These are phyloP conservation scores for Aspergillus diversus DNA, from an alignment of 495 filamentous ascomycete species.

Conservation along the genomic window DNA sequence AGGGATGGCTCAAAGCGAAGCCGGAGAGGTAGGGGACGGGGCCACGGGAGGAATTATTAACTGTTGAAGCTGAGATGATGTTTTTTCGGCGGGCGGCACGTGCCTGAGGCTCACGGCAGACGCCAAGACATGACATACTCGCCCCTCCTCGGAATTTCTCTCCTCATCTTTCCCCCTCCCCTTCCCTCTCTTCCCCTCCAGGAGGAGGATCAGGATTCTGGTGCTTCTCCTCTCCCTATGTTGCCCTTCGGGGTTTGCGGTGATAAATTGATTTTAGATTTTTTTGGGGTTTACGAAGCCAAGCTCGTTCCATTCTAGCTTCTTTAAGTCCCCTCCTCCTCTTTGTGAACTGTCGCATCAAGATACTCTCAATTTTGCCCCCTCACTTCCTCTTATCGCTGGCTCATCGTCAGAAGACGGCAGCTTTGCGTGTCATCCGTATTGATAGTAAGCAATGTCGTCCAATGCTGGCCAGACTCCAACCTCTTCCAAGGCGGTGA, in stretches of 20 bases:
- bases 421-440: conserved; percentile 8
- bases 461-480: conserved; percentile 48
- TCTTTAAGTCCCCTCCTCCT: neutral
- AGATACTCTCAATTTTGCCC: neutral
- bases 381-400: neutral
- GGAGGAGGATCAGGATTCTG: conserved; percentile 26
- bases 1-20: neutral
- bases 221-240: conserved; percentile 22
- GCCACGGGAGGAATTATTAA: neutral
- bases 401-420: conserved; percentile 11
- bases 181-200: conserved; percentile 15
- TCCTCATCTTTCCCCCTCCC: conserved; percentile 7
- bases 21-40: conserved; percentile 11
- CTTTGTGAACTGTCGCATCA: neutral
- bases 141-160: conserved; percentile 20
- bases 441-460: conserved; percentile 45
- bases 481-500: conserved; percentile 51
- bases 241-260: conserved; percentile 22
- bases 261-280: neutral
- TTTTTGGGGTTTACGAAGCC: neutral
- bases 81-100: conserved; percentile 35
- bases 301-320: neutral
- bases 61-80: conserved; percentile 30
- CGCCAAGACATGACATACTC: conserved; percentile 29
- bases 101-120: conserved; percentile 31